Conservation (phyloP, 2,329 filamentous ascomycete genomes). For the Drechslera avenae region DNA sequence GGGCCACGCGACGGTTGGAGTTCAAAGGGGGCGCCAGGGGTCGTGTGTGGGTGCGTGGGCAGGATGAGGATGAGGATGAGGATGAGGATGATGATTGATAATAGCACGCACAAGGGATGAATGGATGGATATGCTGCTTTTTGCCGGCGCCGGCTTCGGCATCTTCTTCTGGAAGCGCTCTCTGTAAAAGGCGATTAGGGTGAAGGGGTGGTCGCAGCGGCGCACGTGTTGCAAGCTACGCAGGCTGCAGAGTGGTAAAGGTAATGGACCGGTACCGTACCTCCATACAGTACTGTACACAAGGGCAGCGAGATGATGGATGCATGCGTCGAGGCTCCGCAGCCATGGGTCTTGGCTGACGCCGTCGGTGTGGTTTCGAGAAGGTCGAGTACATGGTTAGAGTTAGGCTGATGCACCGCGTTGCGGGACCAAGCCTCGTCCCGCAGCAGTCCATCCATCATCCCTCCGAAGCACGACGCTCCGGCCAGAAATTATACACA, state of each 20-base stretch:
- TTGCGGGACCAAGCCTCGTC: constrained; percentile 22
- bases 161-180: background rate
- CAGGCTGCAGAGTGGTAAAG: no score
- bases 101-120: constrained; percentile 2
- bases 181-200: background rate
- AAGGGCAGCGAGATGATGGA: background rate
- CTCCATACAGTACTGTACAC: no score
- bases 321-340: background rate
- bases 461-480: constrained; percentile 19
- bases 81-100: background rate
- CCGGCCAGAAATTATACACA: constrained; percentile 6
- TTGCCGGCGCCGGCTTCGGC: constrained; percentile 2
- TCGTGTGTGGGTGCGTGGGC: constrained; percentile 2
- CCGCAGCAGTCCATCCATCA: constrained; percentile 15
- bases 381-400: constrained; percentile 15
- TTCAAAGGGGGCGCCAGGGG: constrained; percentile 8
- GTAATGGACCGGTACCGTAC: no score
- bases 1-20: constrained; percentile 14
- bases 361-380: constrained; percentile 16
- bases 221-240: no score
- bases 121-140: constrained; percentile 3
- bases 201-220: no score
- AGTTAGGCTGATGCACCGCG: constrained; percentile 13
- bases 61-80: no score
- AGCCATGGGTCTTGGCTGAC: background rate